Percentiles rank a stretch among this genome's conserved stretches.
phyloP scores from a whole-genome alignment of 352 stramenopile species.

The Aphanomyces euteiches region DNA sequence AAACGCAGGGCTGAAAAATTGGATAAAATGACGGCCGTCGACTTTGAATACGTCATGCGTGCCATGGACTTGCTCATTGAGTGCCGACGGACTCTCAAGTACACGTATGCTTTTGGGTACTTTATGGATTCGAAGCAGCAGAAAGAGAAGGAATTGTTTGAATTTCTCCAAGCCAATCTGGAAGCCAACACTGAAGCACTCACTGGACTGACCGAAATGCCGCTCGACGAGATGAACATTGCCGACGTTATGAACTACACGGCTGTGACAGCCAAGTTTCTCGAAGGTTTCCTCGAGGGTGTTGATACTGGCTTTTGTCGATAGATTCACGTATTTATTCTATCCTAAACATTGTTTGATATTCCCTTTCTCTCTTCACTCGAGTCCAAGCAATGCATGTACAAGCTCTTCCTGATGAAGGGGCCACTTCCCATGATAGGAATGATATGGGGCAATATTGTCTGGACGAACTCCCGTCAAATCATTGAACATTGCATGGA shows the following conservation, averaged over 20 bases:
- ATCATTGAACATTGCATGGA: no score
- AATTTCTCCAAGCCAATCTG: constrained; percentile 25
- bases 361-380: no score
- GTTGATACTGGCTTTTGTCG: constrained; percentile 26
- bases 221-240: constrained; percentile 17
- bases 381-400: no score
- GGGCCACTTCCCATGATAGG: no score
- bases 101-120: constrained; percentile 32
- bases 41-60: constrained; percentile 30
- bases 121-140: constrained; percentile 5
- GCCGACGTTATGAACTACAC: constrained; percentile 25
- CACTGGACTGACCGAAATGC: constrained; percentile 25
- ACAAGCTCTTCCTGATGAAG: no score
- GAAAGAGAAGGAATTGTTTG: constrained; percentile 25
- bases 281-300: constrained; percentile 24
- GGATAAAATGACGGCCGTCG: constrained; percentile 82
- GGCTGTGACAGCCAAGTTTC: constrained; percentile 27
- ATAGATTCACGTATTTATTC: neutral
- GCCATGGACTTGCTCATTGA: constrained; percentile 29
- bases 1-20: constrained; percentile 38
- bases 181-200: constrained; percentile 27
- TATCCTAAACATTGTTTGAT: no score
- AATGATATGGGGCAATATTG: no score
- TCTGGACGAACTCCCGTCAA: no score
- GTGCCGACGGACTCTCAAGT: constrained; percentile 30